phyloP scores from a whole-genome alignment of 495 filamentous ascomycete genomes.

The Zalerion maritima region DNA sequence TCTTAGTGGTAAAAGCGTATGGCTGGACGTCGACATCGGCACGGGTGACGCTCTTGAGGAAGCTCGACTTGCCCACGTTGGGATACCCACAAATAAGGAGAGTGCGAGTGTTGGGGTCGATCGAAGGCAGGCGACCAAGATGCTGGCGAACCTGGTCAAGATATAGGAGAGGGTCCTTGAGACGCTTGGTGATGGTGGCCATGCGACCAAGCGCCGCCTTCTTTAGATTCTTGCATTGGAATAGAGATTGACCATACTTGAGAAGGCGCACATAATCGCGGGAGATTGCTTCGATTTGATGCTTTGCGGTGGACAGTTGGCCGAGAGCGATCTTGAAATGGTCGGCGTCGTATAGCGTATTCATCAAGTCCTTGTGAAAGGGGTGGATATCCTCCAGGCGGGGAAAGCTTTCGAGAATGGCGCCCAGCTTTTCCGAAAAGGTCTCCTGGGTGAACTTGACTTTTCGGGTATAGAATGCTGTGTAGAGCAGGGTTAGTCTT shows the following conservation, averaged over 20 bases:
- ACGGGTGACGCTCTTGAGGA: conserved; percentile 77
- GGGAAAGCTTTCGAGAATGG: conserved; percentile 85
- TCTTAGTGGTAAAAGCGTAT: conserved; percentile 98
- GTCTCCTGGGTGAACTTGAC: conserved; percentile 99
- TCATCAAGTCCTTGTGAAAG: conserved; percentile 59
- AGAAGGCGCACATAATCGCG: conserved; percentile 87
- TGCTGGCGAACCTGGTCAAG: conserved; percentile 97
- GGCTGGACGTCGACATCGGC: conserved; percentile 97
- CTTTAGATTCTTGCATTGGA: conserved; percentile 92
- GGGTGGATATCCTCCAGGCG: conserved; percentile 92
- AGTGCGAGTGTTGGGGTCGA: conserved; percentile 92
- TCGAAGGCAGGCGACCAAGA: conserved; percentile 90
- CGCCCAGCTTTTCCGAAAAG: conserved; percentile 80
- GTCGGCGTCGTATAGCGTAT: conserved; percentile 79
- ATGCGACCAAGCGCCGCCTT: conserved; percentile 80
- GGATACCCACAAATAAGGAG: conserved; percentile 94
- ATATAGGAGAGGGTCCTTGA: conserved; percentile 89
- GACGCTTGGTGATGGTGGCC: conserved; percentile 84
- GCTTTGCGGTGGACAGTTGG: conserved; percentile 88
- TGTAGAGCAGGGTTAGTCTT: conserved; percentile 4
- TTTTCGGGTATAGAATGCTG: conserved; percentile 90
- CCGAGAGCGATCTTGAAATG: conserved; percentile 95
- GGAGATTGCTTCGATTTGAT: conserved; percentile 87
- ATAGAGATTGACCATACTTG: conserved; percentile 83
- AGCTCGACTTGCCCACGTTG: conserved; percentile 94